Base-by-base conservation (phyloP, 2,329 filamentous ascomycete species). In the Exophiala sp. region DNA sequence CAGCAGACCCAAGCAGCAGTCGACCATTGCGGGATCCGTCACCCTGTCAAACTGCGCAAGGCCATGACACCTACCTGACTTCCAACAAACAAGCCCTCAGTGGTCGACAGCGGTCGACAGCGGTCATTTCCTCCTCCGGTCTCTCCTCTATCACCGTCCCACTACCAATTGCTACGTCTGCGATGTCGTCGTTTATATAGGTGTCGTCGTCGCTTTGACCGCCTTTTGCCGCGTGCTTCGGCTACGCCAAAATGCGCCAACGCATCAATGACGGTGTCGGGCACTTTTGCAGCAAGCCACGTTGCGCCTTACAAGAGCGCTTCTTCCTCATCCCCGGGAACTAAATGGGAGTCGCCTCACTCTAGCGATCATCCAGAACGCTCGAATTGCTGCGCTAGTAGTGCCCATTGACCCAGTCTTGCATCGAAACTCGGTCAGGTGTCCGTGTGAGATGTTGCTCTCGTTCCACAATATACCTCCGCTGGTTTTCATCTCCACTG, bases 191-290 rank as follows among this genome's bases (percentile, higher is more conserved):
- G 18, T 48, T 52, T 56, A 57, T 57, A 57, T 57, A 54, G 50
- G 42, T 35, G 4, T 4, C 22, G 18, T 24, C 46, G 34, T 44
- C 45, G 34, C 34, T 23, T 42, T 54, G 54, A 57, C 54, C 54
- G 54, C 54, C 38, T 14, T 46, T 57, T 57, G 50, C 49, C 43
- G 51, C 35, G 37, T 19, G 23, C 24, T 37, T 48, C 50, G 44
- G 32, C 23, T 45, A 43, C 39, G 48, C 48, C 48, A 52, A 57
- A 39, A 30, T 45, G 30, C 44, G 54, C 54, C 54, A 57, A 40
- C 54, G 50, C 54, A 57, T 38, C 48, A 37, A 57, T 57, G 54
- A 54, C 54, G 54, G 42, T 42, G 50, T 56, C 43, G 50, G 54
- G 54, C 45, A 51, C 42, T 48, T 19, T 35, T 54, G 54, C 54